These are phyloP conservation scores for Leccinum disarticulatum DNA, from an alignment of 768 basidiomycete genomes.

Conservation along the genomic window DNA sequence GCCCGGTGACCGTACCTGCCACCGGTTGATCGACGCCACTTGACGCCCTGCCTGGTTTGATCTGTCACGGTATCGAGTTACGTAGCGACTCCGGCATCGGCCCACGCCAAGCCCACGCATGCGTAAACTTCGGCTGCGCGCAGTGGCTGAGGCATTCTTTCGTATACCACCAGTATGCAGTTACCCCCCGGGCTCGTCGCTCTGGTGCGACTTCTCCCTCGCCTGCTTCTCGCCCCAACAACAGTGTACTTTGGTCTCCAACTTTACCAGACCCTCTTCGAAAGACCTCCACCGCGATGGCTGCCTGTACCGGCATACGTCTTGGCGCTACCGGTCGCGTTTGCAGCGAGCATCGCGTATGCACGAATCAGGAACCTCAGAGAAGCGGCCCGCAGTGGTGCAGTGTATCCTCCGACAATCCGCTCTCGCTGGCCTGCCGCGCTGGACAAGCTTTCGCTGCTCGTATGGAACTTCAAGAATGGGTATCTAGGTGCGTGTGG, in stretches of 20 bases:
- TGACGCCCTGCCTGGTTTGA: no score
- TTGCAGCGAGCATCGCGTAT: slow-evolving; percentile 34
- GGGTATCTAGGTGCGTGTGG: slow-evolving; percentile 49
- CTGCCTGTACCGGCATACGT: slow-evolving; percentile 18
- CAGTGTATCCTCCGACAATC: slow-evolving; percentile 41
- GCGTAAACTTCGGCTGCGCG: no score
- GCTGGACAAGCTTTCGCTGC: slow-evolving; percentile 42
- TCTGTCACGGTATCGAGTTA: no score
- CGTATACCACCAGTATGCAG: slow-evolving; percentile 1
- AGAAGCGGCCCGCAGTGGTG: slow-evolving; percentile 45
- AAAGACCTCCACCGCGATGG: slow-evolving; percentile 11
- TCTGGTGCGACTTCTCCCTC: slow-evolving; percentile 31
- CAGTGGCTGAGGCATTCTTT: no score
- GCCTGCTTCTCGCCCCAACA: slow-evolving; percentile 20
- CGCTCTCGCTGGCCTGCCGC: slow-evolving; percentile 44
- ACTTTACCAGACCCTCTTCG: slow-evolving; percentile 11
- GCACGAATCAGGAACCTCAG: slow-evolving; percentile 44
- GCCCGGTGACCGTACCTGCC: no score
- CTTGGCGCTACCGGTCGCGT: slow-evolving; percentile 24
- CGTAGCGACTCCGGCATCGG: no score
- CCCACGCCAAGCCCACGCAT: no score
- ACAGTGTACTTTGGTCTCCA: slow-evolving; percentile 13
- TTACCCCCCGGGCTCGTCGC: slow-evolving; percentile 36
- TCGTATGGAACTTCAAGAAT: slow-evolving; percentile 39
- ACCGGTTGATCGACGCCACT: no score